These are phyloP conservation scores for Aleurites moluccanus DNA, from an alignment of 441 rosid species.

Conservation along the genomic window DNA sequence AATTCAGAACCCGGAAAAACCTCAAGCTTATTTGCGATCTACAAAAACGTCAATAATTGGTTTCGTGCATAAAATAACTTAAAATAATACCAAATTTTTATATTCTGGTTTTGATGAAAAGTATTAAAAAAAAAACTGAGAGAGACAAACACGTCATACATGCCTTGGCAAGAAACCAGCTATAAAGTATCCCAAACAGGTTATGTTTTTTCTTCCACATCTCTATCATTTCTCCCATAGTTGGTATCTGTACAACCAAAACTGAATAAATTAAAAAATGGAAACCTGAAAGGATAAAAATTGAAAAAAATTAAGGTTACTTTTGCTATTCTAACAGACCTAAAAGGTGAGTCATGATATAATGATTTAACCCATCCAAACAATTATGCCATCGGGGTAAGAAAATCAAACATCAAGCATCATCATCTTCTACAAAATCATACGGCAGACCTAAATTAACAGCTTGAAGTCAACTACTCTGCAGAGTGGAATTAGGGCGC, in stretches of 20 bases:
- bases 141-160: slow-evolving; percentile 20
- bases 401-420: neutral
- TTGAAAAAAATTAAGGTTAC: neutral
- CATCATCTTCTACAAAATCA: neutral
- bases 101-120: neutral
- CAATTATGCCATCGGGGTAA: neutral
- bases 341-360: neutral
- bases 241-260: slow-evolving; percentile 58
- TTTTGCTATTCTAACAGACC: neutral
- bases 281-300: neutral
- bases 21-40: slow-evolving; percentile 84
- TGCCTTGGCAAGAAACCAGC: slow-evolving; percentile 90
- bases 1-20: slow-evolving; percentile 83
- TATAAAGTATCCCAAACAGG: slow-evolving; percentile 70
- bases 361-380: neutral
- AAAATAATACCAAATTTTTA: neutral
- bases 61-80: slow-evolving; percentile 1
- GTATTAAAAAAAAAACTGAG: neutral
- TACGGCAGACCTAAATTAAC: neutral
- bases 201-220: slow-evolving; percentile 85
- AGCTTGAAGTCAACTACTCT: neutral
- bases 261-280: slow-evolving; percentile 10
- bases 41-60: slow-evolving; percentile 15
- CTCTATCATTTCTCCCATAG: slow-evolving; percentile 74
- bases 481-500: neutral